phyloP scores from a whole-genome alignment of 2,329 filamentous ascomycete genomes.

The Colletotrichum scovillei region DNA sequence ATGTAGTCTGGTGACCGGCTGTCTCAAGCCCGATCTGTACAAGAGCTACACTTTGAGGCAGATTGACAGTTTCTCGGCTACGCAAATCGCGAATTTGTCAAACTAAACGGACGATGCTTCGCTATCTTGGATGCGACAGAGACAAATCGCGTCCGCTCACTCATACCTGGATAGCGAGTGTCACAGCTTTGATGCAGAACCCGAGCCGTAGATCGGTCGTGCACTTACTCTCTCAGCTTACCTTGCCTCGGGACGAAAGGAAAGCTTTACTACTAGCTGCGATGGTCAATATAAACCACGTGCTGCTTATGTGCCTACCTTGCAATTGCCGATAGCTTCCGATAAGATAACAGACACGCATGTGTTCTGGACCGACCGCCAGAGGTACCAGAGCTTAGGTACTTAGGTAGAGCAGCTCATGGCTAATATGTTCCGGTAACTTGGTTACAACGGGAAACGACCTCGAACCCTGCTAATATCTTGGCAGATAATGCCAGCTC shows the following conservation, averaged over 20 bases:
- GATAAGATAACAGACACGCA: slow-evolving; percentile 17
- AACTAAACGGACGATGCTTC: background rate
- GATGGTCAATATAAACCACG: background rate
- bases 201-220: background rate
- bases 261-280: background rate
- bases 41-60: background rate
- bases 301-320: background rate
- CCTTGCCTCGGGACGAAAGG: background rate
- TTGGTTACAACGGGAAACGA: background rate
- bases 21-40: background rate
- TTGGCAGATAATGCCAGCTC: background rate
- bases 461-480: background rate
- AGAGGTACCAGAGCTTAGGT: background rate
- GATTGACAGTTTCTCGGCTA: background rate
- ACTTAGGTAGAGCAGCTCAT: background rate
- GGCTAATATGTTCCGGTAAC: background rate
- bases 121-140: background rate
- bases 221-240: background rate
- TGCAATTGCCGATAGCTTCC: background rate
- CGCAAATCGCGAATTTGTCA: background rate
- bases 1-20: background rate
- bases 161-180: background rate
- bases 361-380: background rate
- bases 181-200: background rate
- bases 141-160: background rate